These are phyloP conservation scores for Arachnomyces sp. DNA, from an alignment of 2,329 filamentous ascomycete species.

Conservation along the genomic window DNA sequence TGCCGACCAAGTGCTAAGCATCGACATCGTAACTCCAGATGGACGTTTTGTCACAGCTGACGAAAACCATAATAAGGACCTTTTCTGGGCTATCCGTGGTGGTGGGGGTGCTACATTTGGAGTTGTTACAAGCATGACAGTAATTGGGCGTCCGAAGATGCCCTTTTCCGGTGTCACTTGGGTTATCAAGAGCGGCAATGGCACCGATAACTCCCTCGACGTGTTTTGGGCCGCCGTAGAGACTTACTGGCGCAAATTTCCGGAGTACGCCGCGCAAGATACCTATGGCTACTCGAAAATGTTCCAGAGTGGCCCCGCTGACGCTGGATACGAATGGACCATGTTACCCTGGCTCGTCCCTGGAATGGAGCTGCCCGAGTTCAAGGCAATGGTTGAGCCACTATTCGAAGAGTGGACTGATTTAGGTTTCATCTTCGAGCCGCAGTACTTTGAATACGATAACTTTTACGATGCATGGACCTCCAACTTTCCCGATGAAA, in stretches of 20 bases:
- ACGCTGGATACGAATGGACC: conserved; percentile 17
- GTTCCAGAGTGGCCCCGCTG: background rate
- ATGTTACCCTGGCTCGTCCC: conserved; percentile 32
- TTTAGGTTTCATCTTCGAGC: conserved; percentile 29
- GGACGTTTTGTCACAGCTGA: conserved; percentile 39
- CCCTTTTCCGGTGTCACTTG: conserved; percentile 37
- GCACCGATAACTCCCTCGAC: background rate
- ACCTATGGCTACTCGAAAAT: background rate
- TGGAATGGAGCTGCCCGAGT: conserved; percentile 24
- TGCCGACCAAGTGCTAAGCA: conserved; percentile 41
- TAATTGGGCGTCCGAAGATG: conserved; percentile 40
- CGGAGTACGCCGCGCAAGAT: background rate
- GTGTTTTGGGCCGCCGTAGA: conserved; percentile 1
- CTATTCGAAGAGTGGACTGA: conserved; percentile 24
- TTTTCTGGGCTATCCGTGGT: conserved; percentile 44
- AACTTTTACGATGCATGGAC: conserved; percentile 32
- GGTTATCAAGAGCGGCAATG: conserved; percentile 11
- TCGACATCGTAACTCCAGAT: conserved; percentile 41
- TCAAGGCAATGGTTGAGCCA: conserved; percentile 26
- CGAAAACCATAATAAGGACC: conserved; percentile 32
- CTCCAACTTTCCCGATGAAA: conserved; percentile 34
- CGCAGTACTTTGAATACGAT: conserved; percentile 30
- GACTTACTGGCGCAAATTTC: background rate
- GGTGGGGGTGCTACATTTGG: conserved; percentile 44
- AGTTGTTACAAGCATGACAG: conserved; percentile 45